Evolutionary conservation across 108 stramenopile species (phyloP), one percentile per base, ranked within the genome.

Genomic region (Fistulifera pelliculosa): DNA sequence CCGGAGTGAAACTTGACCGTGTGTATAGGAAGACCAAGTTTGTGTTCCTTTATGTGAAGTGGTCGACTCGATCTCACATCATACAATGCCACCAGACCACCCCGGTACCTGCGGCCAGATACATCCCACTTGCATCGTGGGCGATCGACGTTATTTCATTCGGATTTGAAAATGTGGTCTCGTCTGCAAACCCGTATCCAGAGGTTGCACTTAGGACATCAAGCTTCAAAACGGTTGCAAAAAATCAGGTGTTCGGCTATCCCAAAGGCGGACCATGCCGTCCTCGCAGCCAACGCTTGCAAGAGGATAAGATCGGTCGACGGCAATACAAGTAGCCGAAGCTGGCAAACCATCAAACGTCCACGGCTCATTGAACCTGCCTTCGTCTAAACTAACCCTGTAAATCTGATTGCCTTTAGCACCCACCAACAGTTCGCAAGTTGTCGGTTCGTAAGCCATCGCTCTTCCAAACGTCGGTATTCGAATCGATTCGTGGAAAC

Each of bases 401-500:
- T 97, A 98, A 5, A 98, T 62, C 49, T 95, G 70, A 49, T 66
- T 77, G 7, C 85, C 83, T 18, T 76, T 81, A 23, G 86, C 82
- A 0, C 87, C 91, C 17, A 98, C 70, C 62, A 94, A 49, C 31
- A 99, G 72, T 58, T 98, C 96, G 64, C 94, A 95, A 13, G 70
- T 80, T 17, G 73, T 75, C 26, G 78, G 73, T 64, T 98, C 92
- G 73, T 98, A 98, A 12, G 82, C 81, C 81, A 99, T 90, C 6
- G 69, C 74, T 50, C 99, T 69, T 6, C 97, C 97, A 80, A 96
- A 95, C 25, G 82, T 90, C 15, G 99, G 99, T 43, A 99, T 79
- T 45, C 97, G 69, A 25, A 96, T 60, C 21, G 64, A 64, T 59
- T 91, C 80, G 73, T 99, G 99, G 12, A 56, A 62, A 1, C 99